Percentiles rank a stretch among this genome's conserved stretches.
Conservation (phyloP, 2,329 filamentous ascomycete species). For the Fusarium sambucinum region DNA sequence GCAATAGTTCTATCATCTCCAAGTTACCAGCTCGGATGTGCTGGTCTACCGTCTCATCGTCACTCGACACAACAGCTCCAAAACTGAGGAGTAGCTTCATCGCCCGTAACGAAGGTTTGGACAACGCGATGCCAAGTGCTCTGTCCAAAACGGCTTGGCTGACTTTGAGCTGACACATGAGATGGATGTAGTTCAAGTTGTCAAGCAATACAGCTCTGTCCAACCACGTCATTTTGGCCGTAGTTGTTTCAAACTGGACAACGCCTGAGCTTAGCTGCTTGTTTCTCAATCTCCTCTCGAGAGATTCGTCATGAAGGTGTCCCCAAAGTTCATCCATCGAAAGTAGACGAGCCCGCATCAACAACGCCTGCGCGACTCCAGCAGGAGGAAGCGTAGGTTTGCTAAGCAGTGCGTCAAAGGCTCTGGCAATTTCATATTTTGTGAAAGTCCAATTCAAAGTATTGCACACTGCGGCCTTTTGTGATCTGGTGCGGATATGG, state of each 20-base stretch:
- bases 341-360: background rate
- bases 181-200: conserved; percentile 24
- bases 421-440: conserved; percentile 24
- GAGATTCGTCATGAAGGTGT: conserved; percentile 7
- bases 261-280: background rate
- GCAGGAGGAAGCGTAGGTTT: conserved; percentile 3
- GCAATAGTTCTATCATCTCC: background rate
- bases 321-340: conserved; percentile 30
- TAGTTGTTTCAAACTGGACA: background rate
- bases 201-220: background rate
- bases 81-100: conserved; percentile 23
- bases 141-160: conserved; percentile 12
- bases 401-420: conserved; percentile 10
- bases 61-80: background rate
- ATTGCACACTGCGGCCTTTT: conserved; percentile 6
- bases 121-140: conserved; percentile 17
- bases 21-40: background rate
- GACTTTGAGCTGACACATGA: conserved; percentile 13
- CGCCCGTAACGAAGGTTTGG: background rate
- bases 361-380: conserved; percentile 22
- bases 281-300: conserved; percentile 34
- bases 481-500: conserved; percentile 10
- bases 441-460: conserved; percentile 22
- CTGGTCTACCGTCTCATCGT: background rate
- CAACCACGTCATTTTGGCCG: conserved; percentile 7